Percentiles rank a stretch among this genome's conserved stretches.
Evolutionary conservation across 2,329 filamentous ascomycete genomes (phyloP).

Genomic region (Venturia aucupariae): DNA sequence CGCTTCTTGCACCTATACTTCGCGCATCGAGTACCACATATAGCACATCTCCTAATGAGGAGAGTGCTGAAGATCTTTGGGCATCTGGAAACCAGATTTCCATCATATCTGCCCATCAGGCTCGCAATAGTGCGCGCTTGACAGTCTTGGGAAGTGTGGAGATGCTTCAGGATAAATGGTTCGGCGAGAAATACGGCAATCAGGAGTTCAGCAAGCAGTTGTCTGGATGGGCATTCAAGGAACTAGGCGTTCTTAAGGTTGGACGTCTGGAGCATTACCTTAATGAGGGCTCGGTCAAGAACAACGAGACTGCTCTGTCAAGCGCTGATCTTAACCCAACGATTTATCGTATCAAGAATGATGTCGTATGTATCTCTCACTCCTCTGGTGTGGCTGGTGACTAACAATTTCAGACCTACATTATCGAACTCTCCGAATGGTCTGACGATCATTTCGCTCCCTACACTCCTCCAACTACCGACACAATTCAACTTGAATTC

Average conservation of each 20-base stretch:
- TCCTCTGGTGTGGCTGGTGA: neutral
- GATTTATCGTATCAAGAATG: slow-evolving; percentile 93
- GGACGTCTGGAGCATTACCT: slow-evolving; percentile 72
- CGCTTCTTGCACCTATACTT: slow-evolving; percentile 72
- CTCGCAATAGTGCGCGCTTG: slow-evolving; percentile 85
- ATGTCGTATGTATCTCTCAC: slow-evolving; percentile 63
- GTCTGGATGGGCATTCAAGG: slow-evolving; percentile 93
- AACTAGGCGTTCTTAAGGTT: slow-evolving; percentile 80
- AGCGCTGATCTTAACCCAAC: slow-evolving; percentile 56
- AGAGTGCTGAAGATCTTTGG: slow-evolving; percentile 69
- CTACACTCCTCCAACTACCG: slow-evolving; percentile 59
- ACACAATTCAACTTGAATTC: slow-evolving; percentile 88
- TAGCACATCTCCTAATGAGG: slow-evolving; percentile 86
- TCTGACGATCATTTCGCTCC: slow-evolving; percentile 63
- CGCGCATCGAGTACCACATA: slow-evolving; percentile 80
- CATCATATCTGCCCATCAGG: slow-evolving; percentile 79
- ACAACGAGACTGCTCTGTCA: slow-evolving; percentile 33
- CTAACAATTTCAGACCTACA: slow-evolving; percentile 56
- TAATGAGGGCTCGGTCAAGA: slow-evolving; percentile 37
- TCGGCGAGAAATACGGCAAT: slow-evolving; percentile 71
- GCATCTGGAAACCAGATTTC: slow-evolving; percentile 75
- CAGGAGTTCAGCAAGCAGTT: slow-evolving; percentile 75
- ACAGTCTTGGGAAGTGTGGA: slow-evolving; percentile 78
- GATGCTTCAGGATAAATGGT: slow-evolving; percentile 82
- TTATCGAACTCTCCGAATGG: slow-evolving; percentile 84